Evolutionary conservation across 2,329 filamentous ascomycete genomes (phyloP).

Genomic region (Zarea fungicola): DNA sequence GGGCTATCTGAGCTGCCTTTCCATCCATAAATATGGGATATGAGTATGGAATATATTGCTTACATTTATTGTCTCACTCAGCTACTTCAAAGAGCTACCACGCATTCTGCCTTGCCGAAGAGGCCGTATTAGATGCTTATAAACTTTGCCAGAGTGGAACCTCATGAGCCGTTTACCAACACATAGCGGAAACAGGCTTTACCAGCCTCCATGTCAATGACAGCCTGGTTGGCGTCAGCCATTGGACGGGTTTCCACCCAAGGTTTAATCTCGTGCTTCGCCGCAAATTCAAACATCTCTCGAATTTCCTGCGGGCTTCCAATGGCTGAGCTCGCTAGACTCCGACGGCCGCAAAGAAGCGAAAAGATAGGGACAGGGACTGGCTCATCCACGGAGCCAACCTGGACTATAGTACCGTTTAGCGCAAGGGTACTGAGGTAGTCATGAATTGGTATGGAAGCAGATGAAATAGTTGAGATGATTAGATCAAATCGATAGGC

Average conservation of each 20-base stretch:
- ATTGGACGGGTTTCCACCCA: conserved; percentile 49
- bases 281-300: conserved; percentile 52
- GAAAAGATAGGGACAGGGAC: conserved; percentile 43
- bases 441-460: conserved; percentile 52
- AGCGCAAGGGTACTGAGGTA: conserved; percentile 35
- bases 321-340: conserved; percentile 38
- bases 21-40: too few species aligned
- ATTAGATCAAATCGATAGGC: conserved; percentile 51
- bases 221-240: conserved; percentile 45
- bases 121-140: too few species aligned
- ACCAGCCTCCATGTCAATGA: conserved; percentile 49
- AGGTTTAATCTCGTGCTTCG: conserved; percentile 47
- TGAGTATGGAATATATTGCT: too few species aligned
- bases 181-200: conserved; percentile 42
- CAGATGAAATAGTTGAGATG: conserved; percentile 49
- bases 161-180: conserved; percentile 29
- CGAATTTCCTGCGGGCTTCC: conserved; percentile 43
- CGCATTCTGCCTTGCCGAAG: too few species aligned
- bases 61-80: too few species aligned
- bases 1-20: too few species aligned
- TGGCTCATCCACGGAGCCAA: conserved; percentile 47
- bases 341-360: conserved; percentile 49
- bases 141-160: too few species aligned
- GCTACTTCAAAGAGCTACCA: too few species aligned
- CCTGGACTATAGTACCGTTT: conserved; percentile 21